Conservation (phyloP, 2,329 filamentous ascomycete genomes). For the Anthostomella pinea region DNA sequence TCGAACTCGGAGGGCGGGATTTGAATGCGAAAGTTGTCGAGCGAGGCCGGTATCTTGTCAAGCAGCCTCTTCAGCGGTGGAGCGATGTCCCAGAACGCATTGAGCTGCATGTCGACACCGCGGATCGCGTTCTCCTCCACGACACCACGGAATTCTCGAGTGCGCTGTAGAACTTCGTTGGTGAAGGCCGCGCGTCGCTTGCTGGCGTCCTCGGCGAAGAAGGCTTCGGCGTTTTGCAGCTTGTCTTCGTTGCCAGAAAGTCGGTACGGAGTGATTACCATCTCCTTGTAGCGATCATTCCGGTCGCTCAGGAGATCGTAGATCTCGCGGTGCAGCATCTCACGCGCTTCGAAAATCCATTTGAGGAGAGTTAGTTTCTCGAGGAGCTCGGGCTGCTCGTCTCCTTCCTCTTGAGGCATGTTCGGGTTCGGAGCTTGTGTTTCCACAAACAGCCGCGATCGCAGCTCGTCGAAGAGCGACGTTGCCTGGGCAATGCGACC, state of each 20-base stretch:
- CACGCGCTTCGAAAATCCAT: conserved; percentile 95
- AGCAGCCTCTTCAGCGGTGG: conserved; percentile 75
- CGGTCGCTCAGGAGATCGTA: conserved; percentile 83
- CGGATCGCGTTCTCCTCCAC: conserved; percentile 82
- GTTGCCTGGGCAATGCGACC: conserved; percentile 72
- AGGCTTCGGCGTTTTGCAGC: conserved; percentile 71
- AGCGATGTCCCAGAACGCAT: conserved; percentile 97
- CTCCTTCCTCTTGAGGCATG: conserved; percentile 88
- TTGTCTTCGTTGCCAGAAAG: conserved; percentile 76
- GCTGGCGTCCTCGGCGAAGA: conserved; percentile 76
- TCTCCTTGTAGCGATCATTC: conserved; percentile 80
- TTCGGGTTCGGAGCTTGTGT: conserved; percentile 69
- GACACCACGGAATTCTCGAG: conserved; percentile 72
- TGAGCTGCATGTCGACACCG: conserved; percentile 87
- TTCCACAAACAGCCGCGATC: conserved; percentile 69
- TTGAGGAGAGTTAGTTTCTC: conserved; percentile 94
- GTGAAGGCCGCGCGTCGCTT: conserved; percentile 71
- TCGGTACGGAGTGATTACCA: conserved; percentile 78
- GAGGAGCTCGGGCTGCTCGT: conserved; percentile 88
- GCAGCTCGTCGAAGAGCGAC: conserved; percentile 73
- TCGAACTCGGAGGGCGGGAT: conserved; percentile 77
- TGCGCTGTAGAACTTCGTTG: conserved; percentile 68
- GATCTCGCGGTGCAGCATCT: conserved; percentile 78
- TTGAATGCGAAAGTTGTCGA: conserved; percentile 63
- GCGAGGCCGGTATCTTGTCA: conserved; percentile 68